Base-by-base conservation (phyloP, 306 rosid genomes). In the Vigna trinervia region DNA sequence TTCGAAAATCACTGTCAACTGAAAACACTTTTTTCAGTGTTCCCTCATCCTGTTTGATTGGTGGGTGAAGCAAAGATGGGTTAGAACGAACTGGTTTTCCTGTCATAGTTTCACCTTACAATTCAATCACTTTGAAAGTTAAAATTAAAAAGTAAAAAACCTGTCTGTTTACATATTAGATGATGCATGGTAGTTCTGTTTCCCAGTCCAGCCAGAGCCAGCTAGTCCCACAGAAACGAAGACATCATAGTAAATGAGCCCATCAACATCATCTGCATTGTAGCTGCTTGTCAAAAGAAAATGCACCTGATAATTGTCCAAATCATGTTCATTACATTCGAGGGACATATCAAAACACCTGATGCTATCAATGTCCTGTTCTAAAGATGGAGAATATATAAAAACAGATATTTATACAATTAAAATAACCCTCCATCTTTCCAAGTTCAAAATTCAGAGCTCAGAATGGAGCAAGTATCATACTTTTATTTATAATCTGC, bases 1-100 rank as follows among this genome's bases (percentile, higher is more conserved):
- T 74, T 80, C 66, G 30, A 52, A 82, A 63, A 62, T 82, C 83
- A 50, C 79, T 74, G 17, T 85, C 81, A 74, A 2, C 46, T 82
- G 60, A 85, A 51, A 70, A 45, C 75, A 58, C 74, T 71, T 53
- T 78, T 68, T 28, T 81, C 28, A 22, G 39, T 63, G 61, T 65
- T 84, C 60, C 79, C 77, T 78, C 79, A 76, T 69, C 66, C 69
- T 60, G 80, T 84, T 80, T 56, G 77, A 76, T 83, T 71, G 79
- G 69, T 64, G 70, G 45, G 17, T 72, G 69, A 76, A 72, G 76
- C 72, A 62, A 64, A 75, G 6, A 64, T 46, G 70, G 20, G 58
- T 41, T 66, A 28, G 36, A 66, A 66, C 39, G 36, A 66, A 66
- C 39, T 34, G 46, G 61, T 36, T 28, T 71, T 38, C 69, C 23